Base-by-base conservation (phyloP, 495 filamentous ascomycete genomes). In the Neurospora sp. region DNA sequence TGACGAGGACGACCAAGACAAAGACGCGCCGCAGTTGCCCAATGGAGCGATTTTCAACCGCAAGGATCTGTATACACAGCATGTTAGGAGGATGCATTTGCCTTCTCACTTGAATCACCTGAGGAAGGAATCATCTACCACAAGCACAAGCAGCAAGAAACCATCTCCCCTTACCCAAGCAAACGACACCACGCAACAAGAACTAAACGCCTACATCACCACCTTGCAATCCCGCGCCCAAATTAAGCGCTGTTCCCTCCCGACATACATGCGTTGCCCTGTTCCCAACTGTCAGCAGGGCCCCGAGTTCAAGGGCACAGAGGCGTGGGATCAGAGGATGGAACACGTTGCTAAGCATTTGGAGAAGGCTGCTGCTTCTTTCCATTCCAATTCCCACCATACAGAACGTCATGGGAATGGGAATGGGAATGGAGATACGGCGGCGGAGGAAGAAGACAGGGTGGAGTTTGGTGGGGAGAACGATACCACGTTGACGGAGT, bases 41-140 rank as follows among this genome's bases (percentile, higher is more conserved):
- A 79, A 78, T 40, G 83, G 83, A 22, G 90, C 92, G 70, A 89
- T 93, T 78, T 97, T 97, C 83, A 96, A 96, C 81, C 91, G 94
- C 74, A 97, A 97, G 78, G 94, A 97, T 75, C 89, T 97, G 35
- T 97, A 94, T 84, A 94, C 90, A 0, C 93, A 97, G 75, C 94
- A 97, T 74, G 85, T 95, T 1, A 89, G 93, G 9, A 89, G 94
- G 71, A 97, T 97, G 94, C 94, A 97, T 78, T 81, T 83, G 0
- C 88, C 89, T 3, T 22, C 77, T 6, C 65, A 75, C 41, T 45
- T 81, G 45, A 83, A 84, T 69, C 82, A 85, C 79, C 80, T 75
- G 45, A 38, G 75, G 40, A 75, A 81, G 27, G 27, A 77, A 74
- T 4, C 31, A 35, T 39, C 65, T 17, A 42, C 68, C 8, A 8